These are phyloP conservation scores for Aspergillus floridensis DNA, from an alignment of 2,329 filamentous ascomycete species.

Conservation along the genomic window DNA sequence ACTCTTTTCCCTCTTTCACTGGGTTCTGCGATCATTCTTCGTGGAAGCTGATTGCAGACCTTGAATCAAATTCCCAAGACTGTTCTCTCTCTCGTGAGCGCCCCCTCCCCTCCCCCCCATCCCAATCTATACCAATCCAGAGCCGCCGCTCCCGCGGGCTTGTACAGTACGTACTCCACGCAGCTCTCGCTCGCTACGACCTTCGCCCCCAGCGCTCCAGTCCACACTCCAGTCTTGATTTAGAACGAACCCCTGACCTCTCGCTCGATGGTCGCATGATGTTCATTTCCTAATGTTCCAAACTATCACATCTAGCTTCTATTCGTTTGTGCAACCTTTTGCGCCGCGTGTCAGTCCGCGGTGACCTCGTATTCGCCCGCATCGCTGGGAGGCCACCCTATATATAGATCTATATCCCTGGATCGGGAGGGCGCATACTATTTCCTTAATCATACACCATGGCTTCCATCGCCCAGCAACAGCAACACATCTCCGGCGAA, in stretches of 20 bases:
- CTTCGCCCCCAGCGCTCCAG: not conserved
- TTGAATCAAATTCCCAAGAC: not conserved
- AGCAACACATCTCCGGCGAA: constrained; percentile 11
- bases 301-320: constrained; percentile 9
- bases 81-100: not conserved
- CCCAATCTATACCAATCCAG: not conserved
- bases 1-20: not conserved
- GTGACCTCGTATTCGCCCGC: constrained; percentile 1
- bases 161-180: not conserved
- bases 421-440: not conserved
- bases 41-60: not conserved
- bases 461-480: constrained; percentile 13
- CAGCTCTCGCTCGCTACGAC: constrained; percentile 1
- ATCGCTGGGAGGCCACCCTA: not conserved
- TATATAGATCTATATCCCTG: not conserved
- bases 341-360: constrained; percentile 8
- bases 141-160: not conserved
- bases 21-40: not conserved
- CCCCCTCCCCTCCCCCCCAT: not conserved
- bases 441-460: constrained; percentile 8
- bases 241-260: not conserved
- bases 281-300: constrained; percentile 14
- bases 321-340: constrained; percentile 2
- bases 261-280: not conserved
- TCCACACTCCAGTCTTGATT: not conserved